phyloP scores from a whole-genome alignment of 106 monocot genomes.

The Xerophyta viscosa region DNA sequence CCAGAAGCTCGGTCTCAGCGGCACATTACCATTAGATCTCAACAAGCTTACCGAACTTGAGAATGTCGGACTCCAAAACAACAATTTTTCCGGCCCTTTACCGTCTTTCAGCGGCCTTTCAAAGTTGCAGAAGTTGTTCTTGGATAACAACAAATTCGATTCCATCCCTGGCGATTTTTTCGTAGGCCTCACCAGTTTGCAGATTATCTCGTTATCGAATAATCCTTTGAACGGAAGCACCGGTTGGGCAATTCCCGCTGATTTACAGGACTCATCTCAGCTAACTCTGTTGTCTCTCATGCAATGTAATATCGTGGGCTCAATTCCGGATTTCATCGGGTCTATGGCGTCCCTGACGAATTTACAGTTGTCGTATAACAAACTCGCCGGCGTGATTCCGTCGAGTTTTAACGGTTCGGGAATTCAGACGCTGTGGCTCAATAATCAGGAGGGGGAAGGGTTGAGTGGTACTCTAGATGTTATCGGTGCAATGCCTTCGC shows the following conservation, averaged over 20 bases:
- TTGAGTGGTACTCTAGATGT: slow-evolving; percentile 47
- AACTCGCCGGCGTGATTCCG: slow-evolving; percentile 40
- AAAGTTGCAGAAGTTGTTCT: slow-evolving; percentile 39
- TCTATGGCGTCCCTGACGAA: slow-evolving; percentile 21
- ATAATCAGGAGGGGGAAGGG: slow-evolving; percentile 40
- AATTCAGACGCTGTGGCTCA: slow-evolving; percentile 51
- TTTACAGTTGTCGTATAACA: slow-evolving; percentile 53
- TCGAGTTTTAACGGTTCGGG: slow-evolving; percentile 18
- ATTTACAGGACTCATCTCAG: slow-evolving; percentile 26
- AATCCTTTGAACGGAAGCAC: slow-evolving; percentile 53
- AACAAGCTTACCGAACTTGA: slow-evolving; percentile 46
- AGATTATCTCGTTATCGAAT: slow-evolving; percentile 38
- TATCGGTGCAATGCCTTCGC: slow-evolving; percentile 32
- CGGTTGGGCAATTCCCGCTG: slow-evolving; percentile 50
- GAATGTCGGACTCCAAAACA: slow-evolving; percentile 64
- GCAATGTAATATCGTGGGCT: slow-evolving; percentile 39
- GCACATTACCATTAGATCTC: slow-evolving; percentile 44
- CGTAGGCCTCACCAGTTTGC: slow-evolving; percentile 35
- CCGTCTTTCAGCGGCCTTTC: slow-evolving; percentile 66
- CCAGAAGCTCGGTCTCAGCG: slow-evolving; percentile 33
- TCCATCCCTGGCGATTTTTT: slow-evolving; percentile 75
- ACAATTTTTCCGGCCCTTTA: slow-evolving; percentile 49
- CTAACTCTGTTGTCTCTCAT: slow-evolving; percentile 39
- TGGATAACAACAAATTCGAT: slow-evolving; percentile 50
- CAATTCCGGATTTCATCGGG: slow-evolving; percentile 53